A percentile compares a stretch with the other conserved stretches of the same genome.
Conservation (phyloP, 1,284 basidiomycete species). For the Hortiboletus rubellus region DNA sequence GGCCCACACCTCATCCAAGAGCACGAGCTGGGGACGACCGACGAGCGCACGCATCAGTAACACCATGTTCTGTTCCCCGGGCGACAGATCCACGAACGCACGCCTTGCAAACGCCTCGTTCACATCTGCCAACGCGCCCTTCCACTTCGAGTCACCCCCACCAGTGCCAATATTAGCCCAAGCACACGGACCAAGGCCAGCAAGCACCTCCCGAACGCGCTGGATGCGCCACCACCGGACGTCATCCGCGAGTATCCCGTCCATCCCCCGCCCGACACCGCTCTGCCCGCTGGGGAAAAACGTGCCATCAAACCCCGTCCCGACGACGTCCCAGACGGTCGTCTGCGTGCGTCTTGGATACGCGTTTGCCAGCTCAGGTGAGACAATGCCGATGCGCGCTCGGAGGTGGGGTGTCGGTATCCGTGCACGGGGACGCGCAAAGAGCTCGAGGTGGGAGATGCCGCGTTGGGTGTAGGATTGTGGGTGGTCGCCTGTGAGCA, state of each 20-base stretch:
- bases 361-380: slow-evolving; percentile 88
- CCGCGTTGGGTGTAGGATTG: slow-evolving; percentile 82
- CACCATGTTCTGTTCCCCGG: slow-evolving; percentile 76
- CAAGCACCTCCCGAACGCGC: slow-evolving; percentile 56
- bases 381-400: slow-evolving; percentile 73
- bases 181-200: slow-evolving; percentile 58
- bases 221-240: slow-evolving; percentile 47
- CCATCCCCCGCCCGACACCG: slow-evolving; percentile 47
- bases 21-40: slow-evolving; percentile 62
- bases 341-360: slow-evolving; percentile 79
- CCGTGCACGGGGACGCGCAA: slow-evolving; percentile 64
- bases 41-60: slow-evolving; percentile 86
- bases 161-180: slow-evolving; percentile 36
- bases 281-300: slow-evolving; percentile 58
- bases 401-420: slow-evolving; percentile 61
- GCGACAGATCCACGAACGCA: slow-evolving; percentile 60
- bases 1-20: slow-evolving; percentile 89
- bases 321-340: slow-evolving; percentile 76
- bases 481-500: slow-evolving; percentile 93
- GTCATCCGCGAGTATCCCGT: slow-evolving; percentile 34
- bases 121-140: slow-evolving; percentile 9
- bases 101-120: slow-evolving; percentile 44
- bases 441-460: slow-evolving; percentile 65
- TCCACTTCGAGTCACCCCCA: background rate
- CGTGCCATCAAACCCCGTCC: slow-evolving; percentile 82